phyloP scores from a whole-genome alignment of 345 rosid species.

The Gossypium stocksii region DNA sequence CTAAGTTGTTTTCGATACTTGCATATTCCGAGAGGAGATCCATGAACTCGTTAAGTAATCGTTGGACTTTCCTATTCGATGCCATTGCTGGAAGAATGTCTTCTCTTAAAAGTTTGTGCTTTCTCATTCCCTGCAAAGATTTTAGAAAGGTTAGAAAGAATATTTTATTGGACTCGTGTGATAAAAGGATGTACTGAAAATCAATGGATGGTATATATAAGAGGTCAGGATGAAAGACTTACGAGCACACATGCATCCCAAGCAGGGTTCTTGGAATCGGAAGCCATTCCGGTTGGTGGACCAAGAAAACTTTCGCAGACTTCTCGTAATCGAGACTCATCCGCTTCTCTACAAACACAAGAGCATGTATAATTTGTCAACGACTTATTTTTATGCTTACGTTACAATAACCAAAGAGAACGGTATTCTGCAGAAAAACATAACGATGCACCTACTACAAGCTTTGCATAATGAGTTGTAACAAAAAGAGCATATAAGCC shows the following conservation, averaged over 20 bases:
- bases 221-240: conserved; percentile 25
- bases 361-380: not conserved
- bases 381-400: not conserved
- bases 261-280: conserved; percentile 42
- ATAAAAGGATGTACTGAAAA: not conserved
- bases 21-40: conserved; percentile 92
- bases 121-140: conserved; percentile 73
- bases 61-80: conserved; percentile 91
- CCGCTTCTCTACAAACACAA: conserved; percentile 72
- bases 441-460: not conserved
- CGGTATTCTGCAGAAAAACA: not conserved
- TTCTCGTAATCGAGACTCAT: conserved; percentile 91
- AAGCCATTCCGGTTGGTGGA: conserved; percentile 87
- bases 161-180: not conserved
- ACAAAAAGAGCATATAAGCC: too few relatives aligned
- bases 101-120: conserved; percentile 79
- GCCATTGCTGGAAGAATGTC: conserved; percentile 99
- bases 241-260: conserved; percentile 96
- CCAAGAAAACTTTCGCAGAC: conserved; percentile 93
- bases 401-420: not conserved
- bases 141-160: not conserved
- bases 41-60: conserved; percentile 88
- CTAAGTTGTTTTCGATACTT: conserved; percentile 32
- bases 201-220: not conserved
- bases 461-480: not conserved